These are phyloP conservation scores for Ceratocystis papillata DNA, from an alignment of 2,329 filamentous ascomycete species.

Conservation along the genomic window DNA sequence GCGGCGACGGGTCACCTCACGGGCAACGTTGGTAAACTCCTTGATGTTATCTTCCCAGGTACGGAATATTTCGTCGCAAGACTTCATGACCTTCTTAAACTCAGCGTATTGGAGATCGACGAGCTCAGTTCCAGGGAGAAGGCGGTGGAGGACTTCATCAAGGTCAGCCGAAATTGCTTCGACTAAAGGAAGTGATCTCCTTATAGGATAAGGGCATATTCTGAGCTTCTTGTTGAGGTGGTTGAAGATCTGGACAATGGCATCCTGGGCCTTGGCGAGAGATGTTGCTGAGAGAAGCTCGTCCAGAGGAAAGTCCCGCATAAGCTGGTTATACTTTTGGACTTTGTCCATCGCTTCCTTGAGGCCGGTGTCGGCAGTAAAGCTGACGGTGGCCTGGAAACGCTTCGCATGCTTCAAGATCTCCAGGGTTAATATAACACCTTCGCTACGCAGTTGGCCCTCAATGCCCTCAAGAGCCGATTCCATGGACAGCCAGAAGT, in stretches of 20 bases:
- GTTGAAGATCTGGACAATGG: slow-evolving; percentile 76
- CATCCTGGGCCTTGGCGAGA: slow-evolving; percentile 76
- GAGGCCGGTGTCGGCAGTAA: slow-evolving; percentile 86
- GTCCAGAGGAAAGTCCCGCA: slow-evolving; percentile 95
- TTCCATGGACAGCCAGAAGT: slow-evolving; percentile 98
- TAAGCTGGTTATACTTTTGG: slow-evolving; percentile 96
- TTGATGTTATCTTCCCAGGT: slow-evolving; percentile 95
- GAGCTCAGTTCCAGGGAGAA: slow-evolving; percentile 75
- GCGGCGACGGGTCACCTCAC: slow-evolving; percentile 82
- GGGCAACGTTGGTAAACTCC: slow-evolving; percentile 94
- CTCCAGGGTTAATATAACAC: slow-evolving; percentile 81
- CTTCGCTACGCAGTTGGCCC: slow-evolving; percentile 74
- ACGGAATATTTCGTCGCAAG: slow-evolving; percentile 73
- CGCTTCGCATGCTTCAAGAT: slow-evolving; percentile 95
- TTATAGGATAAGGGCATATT: slow-evolving; percentile 90
- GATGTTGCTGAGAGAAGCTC: slow-evolving; percentile 89
- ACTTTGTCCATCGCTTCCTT: slow-evolving; percentile 95
- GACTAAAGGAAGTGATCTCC: slow-evolving; percentile 81
- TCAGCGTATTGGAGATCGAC: slow-evolving; percentile 89
- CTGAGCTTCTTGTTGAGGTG: slow-evolving; percentile 98
- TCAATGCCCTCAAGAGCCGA: slow-evolving; percentile 85
- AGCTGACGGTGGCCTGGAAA: slow-evolving; percentile 94
- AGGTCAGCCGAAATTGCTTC: slow-evolving; percentile 93
- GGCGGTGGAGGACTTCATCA: slow-evolving; percentile 70
- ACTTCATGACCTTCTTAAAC: slow-evolving; percentile 74